A percentile compares a stretch with the other conserved stretches of the same genome.
Evolutionary conservation across 768 basidiomycete species (phyloP).

Genomic region (Russula sp.): DNA sequence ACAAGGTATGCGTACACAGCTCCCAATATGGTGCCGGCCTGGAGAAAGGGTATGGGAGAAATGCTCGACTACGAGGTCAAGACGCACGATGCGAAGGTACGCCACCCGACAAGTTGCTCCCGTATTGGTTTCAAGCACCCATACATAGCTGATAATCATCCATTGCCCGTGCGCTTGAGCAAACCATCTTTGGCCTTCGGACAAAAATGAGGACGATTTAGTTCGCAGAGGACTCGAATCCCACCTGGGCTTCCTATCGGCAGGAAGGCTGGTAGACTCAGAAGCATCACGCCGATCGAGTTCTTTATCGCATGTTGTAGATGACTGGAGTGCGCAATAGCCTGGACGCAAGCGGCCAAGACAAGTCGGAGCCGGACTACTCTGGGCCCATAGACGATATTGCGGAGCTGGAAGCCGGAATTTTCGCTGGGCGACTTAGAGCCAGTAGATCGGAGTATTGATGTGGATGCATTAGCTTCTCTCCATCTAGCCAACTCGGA

Average conservation of each 20-base stretch:
- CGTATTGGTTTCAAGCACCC: conserved; percentile 47
- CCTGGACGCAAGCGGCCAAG: conserved; percentile 31
- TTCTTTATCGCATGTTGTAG: conserved; percentile 44
- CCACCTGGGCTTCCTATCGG: conserved; percentile 33
- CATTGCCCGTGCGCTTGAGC: conserved; percentile 38
- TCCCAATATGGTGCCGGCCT: conserved; percentile 32
- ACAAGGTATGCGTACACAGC: conserved; percentile 34
- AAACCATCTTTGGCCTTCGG: conserved; percentile 37
- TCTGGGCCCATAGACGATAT: conserved; percentile 23
- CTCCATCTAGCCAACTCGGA: conserved; percentile 14
- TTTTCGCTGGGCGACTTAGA: conserved; percentile 4
- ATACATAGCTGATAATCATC: conserved; percentile 46
- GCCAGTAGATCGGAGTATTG: background rate
- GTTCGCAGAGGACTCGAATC: background rate
- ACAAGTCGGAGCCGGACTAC: conserved; percentile 31
- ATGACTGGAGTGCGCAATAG: conserved; percentile 37
- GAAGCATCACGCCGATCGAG: conserved; percentile 37
- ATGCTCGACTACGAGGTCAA: background rate
- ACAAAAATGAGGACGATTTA: background rate
- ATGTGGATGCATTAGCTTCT: background rate
- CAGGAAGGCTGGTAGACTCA: conserved; percentile 41
- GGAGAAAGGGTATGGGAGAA: background rate
- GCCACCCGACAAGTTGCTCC: conserved; percentile 47
- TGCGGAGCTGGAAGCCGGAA: conserved; percentile 26
- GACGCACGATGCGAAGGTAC: conserved; percentile 39